A percentile compares a stretch with the other conserved stretches of the same genome.
These are phyloP conservation scores for Alloteropsis angusta DNA, from an alignment of 202 grass and related monocot species.

Conservation along the genomic window DNA sequence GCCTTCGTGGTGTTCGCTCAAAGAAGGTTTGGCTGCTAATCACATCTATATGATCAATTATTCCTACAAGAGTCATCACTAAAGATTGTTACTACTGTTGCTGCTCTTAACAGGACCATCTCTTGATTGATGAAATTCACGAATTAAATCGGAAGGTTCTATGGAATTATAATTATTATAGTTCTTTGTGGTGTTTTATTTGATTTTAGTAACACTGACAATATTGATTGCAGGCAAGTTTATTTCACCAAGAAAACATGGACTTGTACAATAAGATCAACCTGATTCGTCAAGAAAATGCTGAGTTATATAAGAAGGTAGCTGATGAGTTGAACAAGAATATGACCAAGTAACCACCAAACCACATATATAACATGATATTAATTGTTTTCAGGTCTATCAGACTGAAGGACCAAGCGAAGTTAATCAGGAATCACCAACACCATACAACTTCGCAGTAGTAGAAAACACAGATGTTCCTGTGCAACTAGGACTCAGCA, in stretches of 20 bases:
- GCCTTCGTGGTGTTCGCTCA: conserved; percentile 43
- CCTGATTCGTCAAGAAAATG: conserved; percentile 53
- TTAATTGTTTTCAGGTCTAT: conserved; percentile 31
- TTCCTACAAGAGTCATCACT: conserved; percentile 21
- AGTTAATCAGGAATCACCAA: conserved; percentile 22
- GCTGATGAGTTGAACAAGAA: background rate
- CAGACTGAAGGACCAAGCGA: conserved; percentile 26
- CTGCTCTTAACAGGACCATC: conserved; percentile 50
- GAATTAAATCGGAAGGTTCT: conserved; percentile 71
- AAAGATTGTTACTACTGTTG: background rate
- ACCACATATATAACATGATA: background rate
- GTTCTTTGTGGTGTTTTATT: background rate
- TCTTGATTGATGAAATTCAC: conserved; percentile 59
- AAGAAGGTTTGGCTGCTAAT: conserved; percentile 50
- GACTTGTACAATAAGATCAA: conserved; percentile 74
- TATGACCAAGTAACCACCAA: background rate
- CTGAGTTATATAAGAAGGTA: conserved; percentile 75
- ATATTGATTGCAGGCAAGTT: conserved; percentile 39
- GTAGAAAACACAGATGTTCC: conserved; percentile 33
- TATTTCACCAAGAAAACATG: conserved; percentile 65
- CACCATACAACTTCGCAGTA: conserved; percentile 38
- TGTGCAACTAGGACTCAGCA: conserved; percentile 39
- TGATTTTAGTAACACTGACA: background rate
- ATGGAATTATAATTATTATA: background rate
- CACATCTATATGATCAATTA: background rate